Evolutionary conservation across 2,329 filamentous ascomycete species (phyloP).

Genomic region (Pestalotiopsis sp.): DNA sequence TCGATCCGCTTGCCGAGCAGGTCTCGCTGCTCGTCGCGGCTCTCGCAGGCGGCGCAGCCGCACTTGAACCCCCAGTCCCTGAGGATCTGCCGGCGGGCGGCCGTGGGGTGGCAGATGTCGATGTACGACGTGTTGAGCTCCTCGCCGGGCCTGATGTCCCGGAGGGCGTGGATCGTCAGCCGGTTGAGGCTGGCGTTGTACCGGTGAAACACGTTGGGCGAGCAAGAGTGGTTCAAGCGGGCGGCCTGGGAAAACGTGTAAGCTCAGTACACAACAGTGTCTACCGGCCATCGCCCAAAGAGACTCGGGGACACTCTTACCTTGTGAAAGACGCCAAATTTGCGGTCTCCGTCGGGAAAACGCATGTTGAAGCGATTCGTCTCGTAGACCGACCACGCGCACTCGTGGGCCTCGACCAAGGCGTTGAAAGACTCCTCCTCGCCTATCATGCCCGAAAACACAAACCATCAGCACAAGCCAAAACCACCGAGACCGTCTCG

Average conservation of each 20-base stretch:
- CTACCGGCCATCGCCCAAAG: no score
- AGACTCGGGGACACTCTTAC: not conserved
- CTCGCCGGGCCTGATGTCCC: constrained; percentile 5
- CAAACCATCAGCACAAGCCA: not conserved
- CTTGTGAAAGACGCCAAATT: constrained; percentile 7
- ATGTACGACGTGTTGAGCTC: constrained; percentile 11
- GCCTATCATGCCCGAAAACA: not conserved
- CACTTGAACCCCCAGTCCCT: constrained; percentile 5
- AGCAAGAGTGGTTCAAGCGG: constrained; percentile 7
- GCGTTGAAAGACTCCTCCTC: constrained; percentile 3
- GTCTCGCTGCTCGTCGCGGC: not conserved
- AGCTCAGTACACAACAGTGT: not conserved
- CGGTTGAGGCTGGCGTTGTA: constrained; percentile 4
- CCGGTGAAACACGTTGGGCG: constrained; percentile 8
- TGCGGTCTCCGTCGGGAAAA: not conserved
- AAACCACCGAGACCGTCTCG: not conserved
- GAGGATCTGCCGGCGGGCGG: constrained; percentile 4
- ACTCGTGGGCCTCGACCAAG: constrained; percentile 6
- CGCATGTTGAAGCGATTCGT: constrained; percentile 5
- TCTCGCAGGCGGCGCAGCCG: not conserved
- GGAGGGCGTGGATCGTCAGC: constrained; percentile 5
- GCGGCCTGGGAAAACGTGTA: not conserved
- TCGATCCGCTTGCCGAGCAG: not conserved
- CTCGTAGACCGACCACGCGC: constrained; percentile 9
- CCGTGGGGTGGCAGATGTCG: constrained; percentile 10